A percentile compares a stretch with the other conserved stretches of the same genome.
Evolutionary conservation across 805 yeast species (phyloP).

Genomic region (Huiozyma naganishii): DNA sequence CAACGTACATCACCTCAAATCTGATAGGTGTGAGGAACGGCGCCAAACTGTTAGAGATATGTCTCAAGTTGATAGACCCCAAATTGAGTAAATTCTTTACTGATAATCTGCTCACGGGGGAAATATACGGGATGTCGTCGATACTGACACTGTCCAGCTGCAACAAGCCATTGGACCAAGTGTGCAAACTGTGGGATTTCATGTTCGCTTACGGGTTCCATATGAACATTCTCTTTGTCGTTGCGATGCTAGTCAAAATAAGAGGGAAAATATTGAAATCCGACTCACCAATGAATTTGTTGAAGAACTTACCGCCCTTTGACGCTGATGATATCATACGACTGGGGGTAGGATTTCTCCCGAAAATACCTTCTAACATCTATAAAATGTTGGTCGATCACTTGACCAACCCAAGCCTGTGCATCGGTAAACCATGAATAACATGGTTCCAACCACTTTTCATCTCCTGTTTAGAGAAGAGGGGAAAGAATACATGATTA

Average conservation of each 20-base stretch:
- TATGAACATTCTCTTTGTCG: constrained; percentile 71
- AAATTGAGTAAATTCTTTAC: constrained; percentile 43
- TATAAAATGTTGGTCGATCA: constrained; percentile 32
- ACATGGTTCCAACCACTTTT: too few species aligned
- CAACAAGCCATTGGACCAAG: constrained; percentile 72
- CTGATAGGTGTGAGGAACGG: constrained; percentile 78
- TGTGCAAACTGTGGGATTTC: constrained; percentile 78
- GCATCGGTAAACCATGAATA: background rate
- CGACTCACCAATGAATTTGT: constrained; percentile 55
- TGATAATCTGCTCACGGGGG: constrained; percentile 52
- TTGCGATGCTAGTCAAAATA: constrained; percentile 64
- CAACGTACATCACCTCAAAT: constrained; percentile 67
- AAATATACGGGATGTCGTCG: constrained; percentile 77
- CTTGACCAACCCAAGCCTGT: constrained; percentile 14
- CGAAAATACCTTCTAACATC: constrained; percentile 56
- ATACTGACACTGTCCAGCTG: constrained; percentile 80
- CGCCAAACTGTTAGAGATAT: constrained; percentile 55
- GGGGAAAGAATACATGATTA: too few species aligned
- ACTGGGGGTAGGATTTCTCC: constrained; percentile 67
- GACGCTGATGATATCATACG: constrained; percentile 68
- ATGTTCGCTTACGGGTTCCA: constrained; percentile 86
- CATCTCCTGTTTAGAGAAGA: too few species aligned
- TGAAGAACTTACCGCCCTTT: constrained; percentile 55
- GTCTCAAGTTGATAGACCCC: constrained; percentile 63
- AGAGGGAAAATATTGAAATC: constrained; percentile 51